Conservation (phyloP, 2,329 filamentous ascomycete species). For the Camptophora hylomeconis region DNA sequence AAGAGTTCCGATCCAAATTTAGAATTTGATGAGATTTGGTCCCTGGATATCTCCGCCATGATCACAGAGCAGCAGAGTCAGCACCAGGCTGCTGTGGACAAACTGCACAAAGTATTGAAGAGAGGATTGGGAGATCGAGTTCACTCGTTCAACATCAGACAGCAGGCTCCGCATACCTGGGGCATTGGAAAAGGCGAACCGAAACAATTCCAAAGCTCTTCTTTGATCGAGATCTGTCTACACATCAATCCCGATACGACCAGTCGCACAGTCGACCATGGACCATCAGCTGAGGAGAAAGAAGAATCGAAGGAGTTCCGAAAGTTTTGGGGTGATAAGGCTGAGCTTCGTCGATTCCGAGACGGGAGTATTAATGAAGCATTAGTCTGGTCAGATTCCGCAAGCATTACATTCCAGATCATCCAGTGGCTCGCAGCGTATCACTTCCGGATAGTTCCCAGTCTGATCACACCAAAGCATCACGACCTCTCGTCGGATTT, state of each 20-base stretch:
- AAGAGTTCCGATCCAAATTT: conserved; percentile 38
- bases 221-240: conserved; percentile 57
- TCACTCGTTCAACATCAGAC: conserved; percentile 49
- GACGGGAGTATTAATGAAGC: conserved; percentile 90
- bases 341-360: conserved; percentile 86
- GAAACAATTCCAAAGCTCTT: no score
- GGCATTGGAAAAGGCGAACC: no score
- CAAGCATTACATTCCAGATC: conserved; percentile 67
- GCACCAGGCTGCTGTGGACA: no score
- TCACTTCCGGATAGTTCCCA: conserved; percentile 51
- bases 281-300: conserved; percentile 74
- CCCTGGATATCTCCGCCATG: conserved; percentile 16
- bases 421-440: conserved; percentile 55
- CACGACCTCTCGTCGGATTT: conserved; percentile 6
- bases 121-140: conserved; percentile 65
- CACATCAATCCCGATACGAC: conserved; percentile 61
- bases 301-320: conserved; percentile 70
- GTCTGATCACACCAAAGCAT: conserved; percentile 30
- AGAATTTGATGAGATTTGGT: conserved; percentile 42
- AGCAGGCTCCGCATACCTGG: conserved; percentile 19
- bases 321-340: conserved; percentile 87
- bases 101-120: conserved; percentile 51
- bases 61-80: conserved; percentile 8
- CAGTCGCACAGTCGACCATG: conserved; percentile 69
- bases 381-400: conserved; percentile 61